Percentiles rank a stretch among this genome's conserved stretches.
These are phyloP conservation scores for Cordyceps cateniannulata DNA, from an alignment of 2,329 filamentous ascomycete species.

Conservation along the genomic window DNA sequence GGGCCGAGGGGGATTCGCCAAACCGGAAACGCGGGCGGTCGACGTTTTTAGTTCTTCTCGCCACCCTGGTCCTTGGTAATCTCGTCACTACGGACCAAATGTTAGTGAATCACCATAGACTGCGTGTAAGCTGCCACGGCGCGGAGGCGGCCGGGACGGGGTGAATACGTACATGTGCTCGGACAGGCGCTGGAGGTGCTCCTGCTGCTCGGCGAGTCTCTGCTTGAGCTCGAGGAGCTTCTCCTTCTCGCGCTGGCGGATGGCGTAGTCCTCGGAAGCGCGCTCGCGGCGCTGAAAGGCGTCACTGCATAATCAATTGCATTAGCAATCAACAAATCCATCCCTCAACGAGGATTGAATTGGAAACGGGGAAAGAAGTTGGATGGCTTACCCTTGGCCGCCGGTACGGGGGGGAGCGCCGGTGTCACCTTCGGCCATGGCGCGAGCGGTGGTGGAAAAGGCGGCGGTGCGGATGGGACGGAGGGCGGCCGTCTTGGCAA, in stretches of 20 bases:
- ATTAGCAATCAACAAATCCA: background rate
- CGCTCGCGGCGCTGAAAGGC: constrained; percentile 89
- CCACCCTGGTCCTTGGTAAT: constrained; percentile 67
- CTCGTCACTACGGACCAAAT: constrained; percentile 53
- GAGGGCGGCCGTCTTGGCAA: constrained; percentile 48
- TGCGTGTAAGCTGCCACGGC: background rate
- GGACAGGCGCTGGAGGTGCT: constrained; percentile 78
- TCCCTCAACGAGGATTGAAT: too few relatives aligned
- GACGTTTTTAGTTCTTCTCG: constrained; percentile 49
- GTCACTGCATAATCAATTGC: constrained; percentile 52
- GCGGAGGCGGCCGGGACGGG: too few relatives aligned
- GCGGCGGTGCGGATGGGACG: constrained; percentile 49
- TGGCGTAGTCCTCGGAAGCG: constrained; percentile 77
- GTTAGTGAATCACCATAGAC: background rate
- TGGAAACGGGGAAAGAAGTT: constrained; percentile 6
- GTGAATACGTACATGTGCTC: constrained; percentile 68
- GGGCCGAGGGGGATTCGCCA: background rate
- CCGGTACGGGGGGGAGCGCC: constrained; percentile 51
- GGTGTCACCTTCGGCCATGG: constrained; percentile 65
- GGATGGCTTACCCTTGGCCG: constrained; percentile 47
- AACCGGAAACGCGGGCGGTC: background rate
- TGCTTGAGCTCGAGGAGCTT: constrained; percentile 75
- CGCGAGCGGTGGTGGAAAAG: constrained; percentile 57
- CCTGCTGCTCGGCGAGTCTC: constrained; percentile 69
- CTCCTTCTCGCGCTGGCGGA: constrained; percentile 81